phyloP scores from a whole-genome alignment of 441 rosid species.

The Mallotus japonicus region DNA sequence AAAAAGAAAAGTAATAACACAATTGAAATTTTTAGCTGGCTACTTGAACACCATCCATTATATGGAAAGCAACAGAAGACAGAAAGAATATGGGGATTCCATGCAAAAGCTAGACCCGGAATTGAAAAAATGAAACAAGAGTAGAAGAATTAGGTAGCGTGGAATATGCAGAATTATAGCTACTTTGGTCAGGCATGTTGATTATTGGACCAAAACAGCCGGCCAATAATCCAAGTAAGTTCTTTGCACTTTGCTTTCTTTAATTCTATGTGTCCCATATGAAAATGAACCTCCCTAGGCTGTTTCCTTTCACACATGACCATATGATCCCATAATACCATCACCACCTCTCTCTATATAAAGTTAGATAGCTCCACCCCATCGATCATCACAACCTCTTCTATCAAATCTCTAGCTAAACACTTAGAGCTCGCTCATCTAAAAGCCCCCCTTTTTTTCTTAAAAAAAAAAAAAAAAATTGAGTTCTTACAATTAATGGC shows the following conservation, averaged over 20 bases:
- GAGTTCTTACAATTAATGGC: not conserved
- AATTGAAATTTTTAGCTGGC: too few species aligned
- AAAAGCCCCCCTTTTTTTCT: too few species aligned
- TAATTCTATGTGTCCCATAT: not conserved
- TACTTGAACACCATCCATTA: too few species aligned
- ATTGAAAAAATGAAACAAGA: not conserved
- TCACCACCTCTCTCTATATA: too few species aligned
- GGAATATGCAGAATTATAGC: not conserved
- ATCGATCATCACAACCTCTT: not conserved
- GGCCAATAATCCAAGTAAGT: not conserved
- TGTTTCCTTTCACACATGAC: conserved; percentile 17
- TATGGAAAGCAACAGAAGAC: too few species aligned
- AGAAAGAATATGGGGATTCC: not conserved
- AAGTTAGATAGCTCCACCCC: too few species aligned
- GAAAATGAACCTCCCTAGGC: conserved; percentile 5
- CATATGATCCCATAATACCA: too few species aligned
- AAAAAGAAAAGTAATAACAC: too few species aligned
- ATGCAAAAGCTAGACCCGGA: conserved; percentile 23
- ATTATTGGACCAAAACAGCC: conserved; percentile 13
- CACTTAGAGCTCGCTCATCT: too few species aligned
- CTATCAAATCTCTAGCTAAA: not conserved
- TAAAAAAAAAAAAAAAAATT: too few species aligned
- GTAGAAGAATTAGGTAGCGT: not conserved
- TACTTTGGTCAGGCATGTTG: not conserved
- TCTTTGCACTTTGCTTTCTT: not conserved